A percentile compares a stretch with the other conserved stretches of the same genome.
These are phyloP conservation scores for Chaetomiaceae sp. DNA, from an alignment of 2,329 filamentous ascomycete genomes.

Conservation along the genomic window DNA sequence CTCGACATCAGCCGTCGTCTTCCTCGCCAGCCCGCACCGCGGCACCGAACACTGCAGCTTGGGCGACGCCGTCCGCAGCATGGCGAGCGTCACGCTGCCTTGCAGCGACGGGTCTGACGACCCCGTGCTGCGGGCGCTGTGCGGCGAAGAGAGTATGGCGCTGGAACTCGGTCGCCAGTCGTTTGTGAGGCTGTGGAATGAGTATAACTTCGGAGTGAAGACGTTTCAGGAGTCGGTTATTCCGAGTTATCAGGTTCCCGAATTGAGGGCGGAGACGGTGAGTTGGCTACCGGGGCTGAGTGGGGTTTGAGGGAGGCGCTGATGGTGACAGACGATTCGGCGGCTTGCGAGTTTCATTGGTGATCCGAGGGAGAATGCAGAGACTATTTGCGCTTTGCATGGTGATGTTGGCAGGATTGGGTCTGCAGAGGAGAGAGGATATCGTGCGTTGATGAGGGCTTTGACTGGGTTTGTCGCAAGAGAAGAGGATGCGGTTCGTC, in stretches of 20 bases:
- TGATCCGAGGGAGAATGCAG: slow-evolving; percentile 27
- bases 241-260: slow-evolving; percentile 13
- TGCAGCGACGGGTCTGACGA: slow-evolving; percentile 23
- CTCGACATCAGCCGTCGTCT: slow-evolving; percentile 25
- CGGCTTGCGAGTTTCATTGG: slow-evolving; percentile 28
- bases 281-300: background rate
- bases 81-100: slow-evolving; percentile 24
- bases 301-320: background rate
- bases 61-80: slow-evolving; percentile 26
- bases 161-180: slow-evolving; percentile 23
- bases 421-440: slow-evolving; percentile 25
- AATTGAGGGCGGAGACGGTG: slow-evolving; percentile 18
- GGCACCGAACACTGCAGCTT: slow-evolving; percentile 26
- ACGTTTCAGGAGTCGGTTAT: slow-evolving; percentile 28
- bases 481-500: slow-evolving; percentile 25
- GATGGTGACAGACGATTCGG: slow-evolving; percentile 19
- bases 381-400: slow-evolving; percentile 34
- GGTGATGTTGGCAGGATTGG: slow-evolving; percentile 36
- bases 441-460: slow-evolving; percentile 22
- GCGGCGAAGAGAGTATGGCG: slow-evolving; percentile 21
- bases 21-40: slow-evolving; percentile 29
- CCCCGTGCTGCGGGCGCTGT: slow-evolving; percentile 24
- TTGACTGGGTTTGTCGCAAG: slow-evolving; percentile 21
- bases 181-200: slow-evolving; percentile 28
- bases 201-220: slow-evolving; percentile 31